Evolutionary conservation across 169 alveolate species (phyloP).

Genomic region (Cyclospora cayetanensis): DNA sequence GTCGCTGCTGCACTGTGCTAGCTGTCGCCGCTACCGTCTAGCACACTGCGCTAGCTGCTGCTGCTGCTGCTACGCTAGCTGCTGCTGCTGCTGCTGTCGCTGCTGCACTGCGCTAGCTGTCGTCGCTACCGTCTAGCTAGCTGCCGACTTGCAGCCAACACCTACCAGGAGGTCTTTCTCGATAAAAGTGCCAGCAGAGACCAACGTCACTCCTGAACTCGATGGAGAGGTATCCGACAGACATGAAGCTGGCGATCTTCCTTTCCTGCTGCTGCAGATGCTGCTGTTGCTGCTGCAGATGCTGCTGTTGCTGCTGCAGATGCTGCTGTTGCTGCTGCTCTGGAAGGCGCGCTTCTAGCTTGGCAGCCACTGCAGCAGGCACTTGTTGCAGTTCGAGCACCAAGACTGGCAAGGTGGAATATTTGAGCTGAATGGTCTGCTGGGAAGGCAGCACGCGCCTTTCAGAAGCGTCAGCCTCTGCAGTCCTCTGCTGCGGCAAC

Average conservation of each 20-base stretch:
- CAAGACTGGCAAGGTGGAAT: conserved; percentile 39
- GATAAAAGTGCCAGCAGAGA: conserved; percentile 47
- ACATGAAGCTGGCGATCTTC: neutral
- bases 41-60: neutral
- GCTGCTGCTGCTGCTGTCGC: neutral
- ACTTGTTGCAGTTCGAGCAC: conserved; percentile 1
- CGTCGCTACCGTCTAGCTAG: neutral
- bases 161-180: conserved; percentile 42
- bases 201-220: conserved; percentile 64
- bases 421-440: conserved; percentile 5
- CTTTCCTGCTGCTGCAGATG: neutral
- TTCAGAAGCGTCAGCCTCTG: neutral
- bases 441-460: conserved; percentile 7
- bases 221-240: conserved; percentile 3
- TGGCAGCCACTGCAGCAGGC: conserved; percentile 11
- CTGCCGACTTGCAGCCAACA: neutral
- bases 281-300: conserved; percentile 38
- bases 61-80: neutral
- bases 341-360: neutral
- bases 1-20: neutral
- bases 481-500: neutral
- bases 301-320: conserved; percentile 17
- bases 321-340: neutral
- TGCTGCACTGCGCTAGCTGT: neutral
- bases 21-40: neutral